Evolutionary conservation across 257 asterid species (phyloP), one percentile per base, ranked within the genome.

Genomic region (Rehmannia glutinosa): DNA sequence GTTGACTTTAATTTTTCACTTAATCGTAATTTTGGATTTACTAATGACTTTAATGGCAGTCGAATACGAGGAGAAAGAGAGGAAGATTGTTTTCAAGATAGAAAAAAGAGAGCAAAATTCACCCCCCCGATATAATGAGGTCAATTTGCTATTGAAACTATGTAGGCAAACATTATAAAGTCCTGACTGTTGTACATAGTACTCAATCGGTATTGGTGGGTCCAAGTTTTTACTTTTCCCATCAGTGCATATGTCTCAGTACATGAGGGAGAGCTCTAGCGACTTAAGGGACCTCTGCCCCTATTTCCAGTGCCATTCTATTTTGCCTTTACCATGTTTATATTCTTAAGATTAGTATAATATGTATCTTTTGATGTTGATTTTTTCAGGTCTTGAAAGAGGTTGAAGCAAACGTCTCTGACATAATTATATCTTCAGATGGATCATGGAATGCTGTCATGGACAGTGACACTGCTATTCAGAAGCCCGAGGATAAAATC

Each of bases 301-400:
- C 15, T 38, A 38, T 9, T 38, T 9, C n/a, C n/a, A n/a, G 2
- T 38, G 15, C 8, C 50, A 20, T 43, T 8, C 50, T 8, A 12
- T n/a, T 3, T 12, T 23, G 58, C 19, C 30, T n/a, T n/a, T 1
- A 24, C n/a, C 12, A 20, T 23, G 12, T 32, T 52, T 13, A 52
- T 16, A 12, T 11, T 11, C 15, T 24, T 1, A 52, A 11, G 33
- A 16, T 32, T 8, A 24, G 36, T 12, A 10, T 21, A 7, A 11
- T 24, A 52, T 24, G 1, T 5, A 16, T 13, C 8, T 4, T 24
- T 7, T 30, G 49, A 9, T 59, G 11, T 59, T 6, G 15, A 16
- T 41, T 36, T 64, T 32, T 55, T 28, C 77, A 86, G 90, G 80
- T 86, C 39, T n/a, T 86, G 85, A 83, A 77, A 47, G 90, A 83